These are phyloP conservation scores for Arachnopeziza araneosa DNA, from an alignment of 2,329 filamentous ascomycete species.

Conservation along the genomic window DNA sequence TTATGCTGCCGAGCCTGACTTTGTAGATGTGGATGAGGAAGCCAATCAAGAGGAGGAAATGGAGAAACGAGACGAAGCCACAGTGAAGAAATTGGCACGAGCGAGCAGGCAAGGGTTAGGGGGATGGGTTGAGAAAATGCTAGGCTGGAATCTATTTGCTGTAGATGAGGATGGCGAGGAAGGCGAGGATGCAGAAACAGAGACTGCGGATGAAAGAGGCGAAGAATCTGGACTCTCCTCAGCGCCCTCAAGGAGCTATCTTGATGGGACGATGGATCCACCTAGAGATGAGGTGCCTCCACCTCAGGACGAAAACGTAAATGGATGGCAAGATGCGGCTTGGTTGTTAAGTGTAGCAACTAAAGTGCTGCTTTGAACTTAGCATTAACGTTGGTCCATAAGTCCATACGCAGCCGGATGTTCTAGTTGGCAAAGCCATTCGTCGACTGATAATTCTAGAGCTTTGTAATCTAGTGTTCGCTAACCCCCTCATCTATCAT, in stretches of 20 bases:
- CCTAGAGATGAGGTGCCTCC: slow-evolving; percentile 42
- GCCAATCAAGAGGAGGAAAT: slow-evolving; percentile 49
- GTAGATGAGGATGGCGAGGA: slow-evolving; percentile 39
- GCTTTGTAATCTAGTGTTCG: too few species aligned
- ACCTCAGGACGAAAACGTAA: slow-evolving; percentile 46
- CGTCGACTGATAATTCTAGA: too few species aligned
- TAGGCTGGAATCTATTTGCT: slow-evolving; percentile 57
- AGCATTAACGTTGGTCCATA: not conserved
- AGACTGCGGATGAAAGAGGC: slow-evolving; percentile 34
- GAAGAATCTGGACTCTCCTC: slow-evolving; percentile 28
- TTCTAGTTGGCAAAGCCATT: too few species aligned
- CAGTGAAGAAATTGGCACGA: slow-evolving; percentile 51
- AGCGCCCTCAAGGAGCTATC: slow-evolving; percentile 17
- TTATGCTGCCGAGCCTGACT: slow-evolving; percentile 50
- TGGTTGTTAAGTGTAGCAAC: slow-evolving; percentile 60
- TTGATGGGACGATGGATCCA: slow-evolving; percentile 21
- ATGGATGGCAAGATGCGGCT: slow-evolving; percentile 61
- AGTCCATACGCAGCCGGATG: too few species aligned
- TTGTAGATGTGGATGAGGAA: slow-evolving; percentile 56
- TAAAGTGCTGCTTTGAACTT: slow-evolving; percentile 27
- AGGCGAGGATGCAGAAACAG: slow-evolving; percentile 47
- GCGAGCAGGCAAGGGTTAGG: slow-evolving; percentile 46
- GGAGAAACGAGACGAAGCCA: slow-evolving; percentile 51
- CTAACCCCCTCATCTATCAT: too few species aligned
- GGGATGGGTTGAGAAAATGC: slow-evolving; percentile 53